Percentiles rank a stretch among this genome's conserved stretches.
Evolutionary conservation across 2,329 filamentous ascomycete species (phyloP).

Genomic region (Exophiala mesophila): DNA sequence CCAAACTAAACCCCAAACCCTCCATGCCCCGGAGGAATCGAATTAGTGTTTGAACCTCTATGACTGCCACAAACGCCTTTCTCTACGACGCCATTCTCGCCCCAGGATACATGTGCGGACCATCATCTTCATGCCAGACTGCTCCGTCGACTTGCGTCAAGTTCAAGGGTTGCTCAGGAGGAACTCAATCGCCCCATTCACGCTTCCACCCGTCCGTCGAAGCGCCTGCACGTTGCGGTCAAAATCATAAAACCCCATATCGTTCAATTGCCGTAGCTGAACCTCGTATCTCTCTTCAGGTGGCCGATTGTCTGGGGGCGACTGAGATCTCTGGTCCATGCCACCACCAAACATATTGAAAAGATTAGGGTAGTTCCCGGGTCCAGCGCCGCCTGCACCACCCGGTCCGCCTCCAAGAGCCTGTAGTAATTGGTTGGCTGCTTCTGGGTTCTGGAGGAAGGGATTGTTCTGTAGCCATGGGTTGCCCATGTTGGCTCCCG

Average conservation of each 20-base stretch:
- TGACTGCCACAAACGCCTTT: too few relatives aligned
- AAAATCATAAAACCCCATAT: constrained; percentile 98
- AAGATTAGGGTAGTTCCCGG: constrained; percentile 14
- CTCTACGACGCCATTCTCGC: too few relatives aligned
- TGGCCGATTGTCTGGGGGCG: constrained; percentile 74
- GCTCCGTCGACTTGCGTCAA: too few relatives aligned
- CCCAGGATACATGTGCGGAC: too few relatives aligned
- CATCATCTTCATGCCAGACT: too few relatives aligned
- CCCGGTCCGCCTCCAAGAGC: constrained; percentile 39
- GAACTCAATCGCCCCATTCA: constrained; percentile 63
- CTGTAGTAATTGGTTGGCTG: constrained; percentile 12
- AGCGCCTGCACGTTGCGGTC: constrained; percentile 86
- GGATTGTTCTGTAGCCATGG: constrained; percentile 44
- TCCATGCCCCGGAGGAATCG: too few relatives aligned
- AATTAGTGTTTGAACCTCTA: too few relatives aligned
- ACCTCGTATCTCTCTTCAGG: constrained; percentile 90
- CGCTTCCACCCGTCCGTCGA: constrained; percentile 82
- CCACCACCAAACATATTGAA: constrained; percentile 30
- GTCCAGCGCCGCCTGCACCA: constrained; percentile 34
- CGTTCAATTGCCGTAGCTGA: constrained; percentile 87
- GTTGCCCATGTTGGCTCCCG: constrained; percentile 39
- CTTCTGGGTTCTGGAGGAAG: constrained; percentile 55
- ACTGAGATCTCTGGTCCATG: constrained; percentile 35
- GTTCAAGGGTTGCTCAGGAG: constrained; percentile 25
- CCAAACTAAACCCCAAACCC: too few relatives aligned